A percentile compares a stretch with the other conserved stretches of the same genome.
These are phyloP conservation scores for Tylopilus felleus DNA, from an alignment of 768 basidiomycete species.

Conservation along the genomic window DNA sequence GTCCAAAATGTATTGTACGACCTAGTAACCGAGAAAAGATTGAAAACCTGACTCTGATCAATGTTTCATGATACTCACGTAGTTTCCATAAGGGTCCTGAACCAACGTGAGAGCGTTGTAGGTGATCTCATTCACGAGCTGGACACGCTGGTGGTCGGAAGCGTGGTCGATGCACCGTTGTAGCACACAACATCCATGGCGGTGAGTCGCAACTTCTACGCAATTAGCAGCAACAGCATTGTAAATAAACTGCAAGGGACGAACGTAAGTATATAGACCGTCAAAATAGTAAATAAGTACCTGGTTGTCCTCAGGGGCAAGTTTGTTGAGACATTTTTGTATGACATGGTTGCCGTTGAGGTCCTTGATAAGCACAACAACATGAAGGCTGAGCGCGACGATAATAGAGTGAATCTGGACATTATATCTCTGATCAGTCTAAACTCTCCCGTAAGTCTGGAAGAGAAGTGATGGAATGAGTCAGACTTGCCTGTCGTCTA, in stretches of 20 bases:
- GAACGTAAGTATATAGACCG: neutral
- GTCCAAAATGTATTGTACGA: conserved; percentile 97
- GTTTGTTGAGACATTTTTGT: conserved; percentile 98
- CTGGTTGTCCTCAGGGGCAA: conserved; percentile 98
- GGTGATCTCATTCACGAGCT: conserved; percentile 98
- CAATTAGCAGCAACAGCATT: conserved; percentile 99
- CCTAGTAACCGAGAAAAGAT: conserved; percentile 42
- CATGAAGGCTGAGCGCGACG: conserved; percentile 92
- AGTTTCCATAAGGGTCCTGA: conserved; percentile 95
- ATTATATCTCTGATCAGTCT: conserved; percentile 83
- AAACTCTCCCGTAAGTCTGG: conserved; percentile 51
- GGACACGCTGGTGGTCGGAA: conserved; percentile 89
- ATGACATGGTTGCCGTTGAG: conserved; percentile 97
- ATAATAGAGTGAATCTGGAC: conserved; percentile 96
- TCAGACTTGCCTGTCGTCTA: conserved; percentile 76
- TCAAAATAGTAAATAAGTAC: conserved; percentile 35
- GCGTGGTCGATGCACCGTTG: conserved; percentile 99
- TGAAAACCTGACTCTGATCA: neutral
- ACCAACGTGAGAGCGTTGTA: conserved; percentile 97
- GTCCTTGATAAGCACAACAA: conserved; percentile 99
- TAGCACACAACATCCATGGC: conserved; percentile 97
- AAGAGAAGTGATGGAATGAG: conserved; percentile 35
- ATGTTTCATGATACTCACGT: conserved; percentile 45
- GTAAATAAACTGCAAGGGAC: conserved; percentile 79
- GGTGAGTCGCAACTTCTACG: conserved; percentile 96